Percentiles rank a stretch among this genome's conserved stretches.
phyloP scores from a whole-genome alignment of 768 basidiomycete genomes.

The Calocera viscosa region DNA sequence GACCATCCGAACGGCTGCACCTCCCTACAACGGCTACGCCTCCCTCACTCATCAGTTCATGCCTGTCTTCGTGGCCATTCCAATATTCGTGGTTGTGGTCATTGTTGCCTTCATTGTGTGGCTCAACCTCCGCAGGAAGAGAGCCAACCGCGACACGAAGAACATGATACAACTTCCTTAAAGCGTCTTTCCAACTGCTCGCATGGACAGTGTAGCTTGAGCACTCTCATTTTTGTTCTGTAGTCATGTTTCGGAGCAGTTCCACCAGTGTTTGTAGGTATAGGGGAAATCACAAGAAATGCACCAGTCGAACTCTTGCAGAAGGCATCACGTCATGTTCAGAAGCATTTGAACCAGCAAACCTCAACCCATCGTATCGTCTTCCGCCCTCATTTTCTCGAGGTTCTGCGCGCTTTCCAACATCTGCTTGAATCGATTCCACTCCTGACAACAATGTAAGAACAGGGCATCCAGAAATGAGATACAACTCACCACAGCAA shows the following conservation, averaged over 20 bases:
- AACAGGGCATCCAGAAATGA: background rate
- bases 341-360: too few relatives aligned
- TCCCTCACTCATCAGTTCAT: background rate
- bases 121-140: background rate
- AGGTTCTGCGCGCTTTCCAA: constrained; percentile 62
- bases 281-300: background rate
- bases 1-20: background rate
- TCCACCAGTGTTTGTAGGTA: background rate
- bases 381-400: constrained; percentile 27
- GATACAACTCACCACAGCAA: constrained; percentile 32
- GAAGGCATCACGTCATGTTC: background rate
- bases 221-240: background rate
- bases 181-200: background rate
- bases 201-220: background rate
- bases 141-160: background rate
- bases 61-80: background rate
- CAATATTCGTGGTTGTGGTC: background rate
- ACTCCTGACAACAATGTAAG: constrained; percentile 31
- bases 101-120: background rate
- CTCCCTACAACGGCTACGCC: background rate
- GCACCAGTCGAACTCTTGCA: background rate
- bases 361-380: background rate
- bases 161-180: background rate
- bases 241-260: background rate
- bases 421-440: constrained; percentile 56